phyloP scores from a whole-genome alignment of 2,329 filamentous ascomycete species.

The Diaporthe sp. region DNA sequence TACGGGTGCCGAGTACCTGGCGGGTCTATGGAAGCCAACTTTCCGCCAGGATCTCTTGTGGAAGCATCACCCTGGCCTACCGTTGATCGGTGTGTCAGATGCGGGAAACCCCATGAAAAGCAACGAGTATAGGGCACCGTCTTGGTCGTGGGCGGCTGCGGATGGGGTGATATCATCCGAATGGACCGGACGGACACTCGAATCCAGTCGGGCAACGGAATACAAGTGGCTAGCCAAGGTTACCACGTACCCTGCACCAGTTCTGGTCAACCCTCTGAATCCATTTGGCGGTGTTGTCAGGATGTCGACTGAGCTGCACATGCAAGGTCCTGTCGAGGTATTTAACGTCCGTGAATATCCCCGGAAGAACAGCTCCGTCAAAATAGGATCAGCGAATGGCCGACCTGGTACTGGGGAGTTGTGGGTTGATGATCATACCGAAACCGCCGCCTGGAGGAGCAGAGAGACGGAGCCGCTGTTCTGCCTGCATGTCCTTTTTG shows the following conservation, averaged over 20 bases:
- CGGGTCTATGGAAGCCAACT: neutral
- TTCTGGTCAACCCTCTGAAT: neutral
- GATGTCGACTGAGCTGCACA: neutral
- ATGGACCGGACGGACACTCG: no score
- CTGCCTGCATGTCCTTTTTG: neutral
- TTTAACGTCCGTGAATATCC: neutral
- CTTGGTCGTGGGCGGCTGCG: neutral
- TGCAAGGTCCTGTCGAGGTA: neutral
- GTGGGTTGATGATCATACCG: neutral
- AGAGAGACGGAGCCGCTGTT: neutral
- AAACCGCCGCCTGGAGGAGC: neutral
- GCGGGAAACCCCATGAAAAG: neutral
- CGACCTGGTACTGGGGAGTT: neutral
- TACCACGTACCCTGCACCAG: neutral
- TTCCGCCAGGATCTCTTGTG: neutral
- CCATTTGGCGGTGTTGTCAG: neutral
- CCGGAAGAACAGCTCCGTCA: rapidly evolving
- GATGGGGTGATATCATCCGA: neutral
- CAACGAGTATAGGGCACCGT: neutral
- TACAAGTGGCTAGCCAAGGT: neutral
- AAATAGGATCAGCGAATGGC: neutral
- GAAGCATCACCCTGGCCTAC: neutral
- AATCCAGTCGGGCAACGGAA: neutral
- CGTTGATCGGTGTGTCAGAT: neutral
- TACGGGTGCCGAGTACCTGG: neutral